Conservation (phyloP, 192 early-diverging fungal genomes). For the Gigaspora rosea region DNA sequence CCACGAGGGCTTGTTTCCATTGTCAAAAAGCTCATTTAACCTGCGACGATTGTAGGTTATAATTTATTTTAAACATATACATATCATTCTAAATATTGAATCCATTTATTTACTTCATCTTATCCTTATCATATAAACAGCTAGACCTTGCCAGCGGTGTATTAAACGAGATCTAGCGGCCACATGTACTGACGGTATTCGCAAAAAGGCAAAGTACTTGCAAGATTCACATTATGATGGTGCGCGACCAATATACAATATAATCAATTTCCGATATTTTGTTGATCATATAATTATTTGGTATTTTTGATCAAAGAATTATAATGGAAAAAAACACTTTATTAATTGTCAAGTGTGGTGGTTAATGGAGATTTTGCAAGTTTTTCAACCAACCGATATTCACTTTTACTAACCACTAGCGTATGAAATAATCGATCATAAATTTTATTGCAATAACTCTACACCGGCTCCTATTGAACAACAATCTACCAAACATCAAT, state of each 20-base stretch:
- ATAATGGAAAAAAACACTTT: background rate
- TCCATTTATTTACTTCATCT: background rate
- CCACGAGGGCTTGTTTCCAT: conserved; percentile 66
- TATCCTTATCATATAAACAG: conserved; percentile 35
- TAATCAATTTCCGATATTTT: background rate
- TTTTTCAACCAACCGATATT: background rate
- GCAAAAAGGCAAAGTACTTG: conserved; percentile 93
- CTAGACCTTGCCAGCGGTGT: conserved; percentile 87
- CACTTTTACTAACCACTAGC: conserved; percentile 19
- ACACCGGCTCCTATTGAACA: background rate
- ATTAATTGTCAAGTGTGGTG: no score
- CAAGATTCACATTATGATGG: conserved; percentile 59
- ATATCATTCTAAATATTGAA: background rate
- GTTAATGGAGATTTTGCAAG: no score
- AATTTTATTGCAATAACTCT: conserved; percentile 14
- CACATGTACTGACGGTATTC: conserved; percentile 79
- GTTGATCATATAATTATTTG: conserved; percentile 11
- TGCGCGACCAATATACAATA: background rate
- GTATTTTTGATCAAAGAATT: background rate
- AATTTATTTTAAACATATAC: background rate
- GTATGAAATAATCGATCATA: background rate
- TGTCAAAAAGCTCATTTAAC: conserved; percentile 78
- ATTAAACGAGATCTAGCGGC: conserved; percentile 74
- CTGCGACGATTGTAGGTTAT: conserved; percentile 66
- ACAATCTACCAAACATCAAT: conserved; percentile 4